Evolutionary conservation across 225 moss, liverwort and hornwort genomes (phyloP).

Genomic region (Polytrichum formosum): DNA sequence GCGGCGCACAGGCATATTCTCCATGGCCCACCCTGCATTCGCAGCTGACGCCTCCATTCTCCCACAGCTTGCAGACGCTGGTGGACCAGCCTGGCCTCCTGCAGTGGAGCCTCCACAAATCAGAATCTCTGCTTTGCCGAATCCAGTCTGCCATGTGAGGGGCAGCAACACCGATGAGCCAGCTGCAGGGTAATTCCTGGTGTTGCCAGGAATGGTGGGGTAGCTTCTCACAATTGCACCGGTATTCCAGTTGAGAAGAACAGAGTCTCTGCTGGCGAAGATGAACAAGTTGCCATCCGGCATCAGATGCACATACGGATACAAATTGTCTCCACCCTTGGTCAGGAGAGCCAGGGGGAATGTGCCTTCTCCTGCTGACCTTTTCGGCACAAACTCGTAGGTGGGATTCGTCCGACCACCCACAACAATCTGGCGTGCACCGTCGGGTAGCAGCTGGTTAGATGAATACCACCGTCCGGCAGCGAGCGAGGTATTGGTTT

Average conservation of each 20-base stretch:
- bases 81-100: slow-evolving; percentile 30
- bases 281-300: slow-evolving; percentile 31
- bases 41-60: not conserved
- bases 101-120: slow-evolving; percentile 55
- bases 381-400: slow-evolving; percentile 39
- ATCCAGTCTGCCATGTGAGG: slow-evolving; percentile 4
- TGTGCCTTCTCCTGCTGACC: slow-evolving; percentile 11
- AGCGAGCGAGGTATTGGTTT: slow-evolving; percentile 22
- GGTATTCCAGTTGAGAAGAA: slow-evolving; percentile 24
- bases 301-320: slow-evolving; percentile 38
- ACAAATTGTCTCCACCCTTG: slow-evolving; percentile 30
- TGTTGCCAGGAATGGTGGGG: slow-evolving; percentile 31
- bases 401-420: slow-evolving; percentile 16
- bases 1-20: slow-evolving; percentile 10
- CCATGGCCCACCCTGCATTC: slow-evolving; percentile 12
- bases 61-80: slow-evolving; percentile 18
- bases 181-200: slow-evolving; percentile 38
- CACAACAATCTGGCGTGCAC: slow-evolving; percentile 32
- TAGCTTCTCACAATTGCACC: slow-evolving; percentile 22
- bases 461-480: slow-evolving; percentile 35
- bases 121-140: slow-evolving; percentile 12
- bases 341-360: slow-evolving; percentile 11
- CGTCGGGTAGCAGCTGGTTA: slow-evolving; percentile 33
- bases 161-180: slow-evolving; percentile 37
- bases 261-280: slow-evolving; percentile 24